Evolutionary conservation across 176 grass and related monocot species (phyloP).

Genomic region (Zizania latifolia): DNA sequence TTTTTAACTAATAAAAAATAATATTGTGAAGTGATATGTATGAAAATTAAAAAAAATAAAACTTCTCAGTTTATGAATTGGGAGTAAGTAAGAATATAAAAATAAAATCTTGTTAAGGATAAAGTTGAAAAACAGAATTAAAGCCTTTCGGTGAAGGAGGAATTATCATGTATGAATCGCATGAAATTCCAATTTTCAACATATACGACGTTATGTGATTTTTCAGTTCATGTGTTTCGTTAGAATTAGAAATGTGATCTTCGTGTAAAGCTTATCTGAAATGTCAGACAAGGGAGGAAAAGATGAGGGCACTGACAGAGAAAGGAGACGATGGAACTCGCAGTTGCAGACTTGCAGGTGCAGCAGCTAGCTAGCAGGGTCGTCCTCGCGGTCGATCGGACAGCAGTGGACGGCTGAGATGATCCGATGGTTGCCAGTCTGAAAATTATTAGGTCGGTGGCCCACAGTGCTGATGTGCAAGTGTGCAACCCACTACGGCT

Average conservation of each 20-base stretch:
- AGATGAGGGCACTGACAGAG: not conserved
- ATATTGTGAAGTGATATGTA: too few species aligned
- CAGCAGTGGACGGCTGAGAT: conserved; percentile 17
- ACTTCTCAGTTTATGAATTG: too few species aligned
- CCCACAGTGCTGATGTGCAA: not conserved
- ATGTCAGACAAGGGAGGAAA: not conserved
- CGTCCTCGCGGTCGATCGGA: not conserved
- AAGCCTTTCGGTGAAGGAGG: too few species aligned
- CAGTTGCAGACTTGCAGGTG: not conserved
- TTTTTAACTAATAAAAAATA: too few species aligned
- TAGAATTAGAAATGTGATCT: not conserved
- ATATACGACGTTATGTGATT: too few species aligned
- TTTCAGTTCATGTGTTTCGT: not conserved
- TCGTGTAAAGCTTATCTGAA: not conserved
- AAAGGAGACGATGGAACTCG: not conserved
- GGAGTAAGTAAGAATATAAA: too few species aligned
- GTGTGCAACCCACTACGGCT: conserved; percentile 27
- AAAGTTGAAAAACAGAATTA: too few species aligned
- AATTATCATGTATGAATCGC: too few species aligned
- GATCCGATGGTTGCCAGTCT: not conserved
- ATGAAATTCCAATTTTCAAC: too few species aligned
- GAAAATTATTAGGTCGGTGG: conserved; percentile 16
- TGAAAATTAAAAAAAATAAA: too few species aligned
- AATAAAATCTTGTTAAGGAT: too few species aligned
- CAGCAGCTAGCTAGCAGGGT: too few species aligned